Evolutionary conservation across 1,284 basidiomycete genomes (phyloP), one percentile per base, ranked within the genome.

Genomic region (Sporisorium iseilematis-ciliati): DNA sequence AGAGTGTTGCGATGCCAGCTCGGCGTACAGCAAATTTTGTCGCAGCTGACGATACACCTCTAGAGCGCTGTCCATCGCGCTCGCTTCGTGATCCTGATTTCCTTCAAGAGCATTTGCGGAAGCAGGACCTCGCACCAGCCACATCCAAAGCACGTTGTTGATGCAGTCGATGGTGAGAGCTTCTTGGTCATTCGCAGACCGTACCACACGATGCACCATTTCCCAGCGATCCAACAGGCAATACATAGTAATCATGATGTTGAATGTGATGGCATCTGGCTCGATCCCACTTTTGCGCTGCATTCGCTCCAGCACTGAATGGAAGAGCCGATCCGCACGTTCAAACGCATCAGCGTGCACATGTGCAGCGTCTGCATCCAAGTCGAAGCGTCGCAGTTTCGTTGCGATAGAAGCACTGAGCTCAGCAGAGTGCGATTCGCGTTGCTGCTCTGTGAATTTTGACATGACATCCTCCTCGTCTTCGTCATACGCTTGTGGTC

Each of bases 221-320:
- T 69, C 56, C 68, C 69, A 69, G 0, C 57, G 57, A 12, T 57
- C 69, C 21, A 76, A 49, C 4, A 62, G 58, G 49, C 65, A 56
- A 25, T 76, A 67, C 74, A 76, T 72, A 49, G 62, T 67, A n/a
- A 76, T 38, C 68, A 76, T 76, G 62, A 72, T 68, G 57, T 76
- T 76, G 62, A 57, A 76, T 6, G 74, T 76, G 49, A 69, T 29
- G 0, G 29, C 33, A 20, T 76, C 69, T 2, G 74, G 74, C 43
- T 68, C 62, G 40, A 76, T 58, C 5, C 49, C 29, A 35, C 60
- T 62, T 14, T 23, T 57, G n/a, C 53, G 51, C 51, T 72, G 65
- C 74, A 76, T 76, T 10, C 74, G 74, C 4, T 68, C 57, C 16
- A 76, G 57, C 26, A 76, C 56, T 14, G 74, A 61, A 42, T 76